phyloP scores from a whole-genome alignment of 441 rosid species.

The Euphorbia schlechtendalii region DNA sequence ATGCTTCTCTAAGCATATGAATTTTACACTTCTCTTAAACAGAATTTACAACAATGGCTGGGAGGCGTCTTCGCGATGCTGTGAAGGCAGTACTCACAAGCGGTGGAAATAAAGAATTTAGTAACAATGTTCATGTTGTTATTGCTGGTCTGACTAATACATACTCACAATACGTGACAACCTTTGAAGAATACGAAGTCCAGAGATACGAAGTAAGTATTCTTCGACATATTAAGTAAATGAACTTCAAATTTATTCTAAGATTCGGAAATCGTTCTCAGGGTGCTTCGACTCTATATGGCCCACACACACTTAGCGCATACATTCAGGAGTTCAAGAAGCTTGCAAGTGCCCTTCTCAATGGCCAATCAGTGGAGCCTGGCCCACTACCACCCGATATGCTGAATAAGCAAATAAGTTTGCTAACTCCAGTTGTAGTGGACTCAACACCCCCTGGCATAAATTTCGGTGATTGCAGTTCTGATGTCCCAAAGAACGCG shows the following conservation, averaged over 20 bases:
- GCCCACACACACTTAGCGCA: conserved; percentile 84
- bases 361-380: conserved; percentile 39
- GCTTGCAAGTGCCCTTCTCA: conserved; percentile 55
- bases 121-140: conserved; percentile 53
- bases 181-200: conserved; percentile 80
- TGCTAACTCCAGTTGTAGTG: conserved; percentile 75
- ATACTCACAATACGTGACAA: conserved; percentile 89
- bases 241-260: no score
- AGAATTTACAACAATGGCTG: conserved; percentile 99
- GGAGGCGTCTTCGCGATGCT: conserved; percentile 96
- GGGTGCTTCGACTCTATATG: conserved; percentile 91
- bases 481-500: conserved; percentile 65
- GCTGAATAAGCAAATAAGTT: conserved; percentile 60
- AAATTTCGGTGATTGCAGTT: conserved; percentile 62
- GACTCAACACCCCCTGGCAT: conserved; percentile 59
- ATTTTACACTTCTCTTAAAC: conserved; percentile 20
- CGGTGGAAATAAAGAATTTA: conserved; percentile 34
- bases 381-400: conserved; percentile 83
- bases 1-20: conserved; percentile 1
- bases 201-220: conserved; percentile 86
- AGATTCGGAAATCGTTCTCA: conserved; percentile 18
- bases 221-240: not conserved
- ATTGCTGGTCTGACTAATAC: conserved; percentile 87
- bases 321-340: conserved; percentile 87
- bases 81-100: conserved; percentile 58